Conservation (phyloP, 225 moss, liverwort and hornwort genomes). For the Pleurozium schreberi region DNA sequence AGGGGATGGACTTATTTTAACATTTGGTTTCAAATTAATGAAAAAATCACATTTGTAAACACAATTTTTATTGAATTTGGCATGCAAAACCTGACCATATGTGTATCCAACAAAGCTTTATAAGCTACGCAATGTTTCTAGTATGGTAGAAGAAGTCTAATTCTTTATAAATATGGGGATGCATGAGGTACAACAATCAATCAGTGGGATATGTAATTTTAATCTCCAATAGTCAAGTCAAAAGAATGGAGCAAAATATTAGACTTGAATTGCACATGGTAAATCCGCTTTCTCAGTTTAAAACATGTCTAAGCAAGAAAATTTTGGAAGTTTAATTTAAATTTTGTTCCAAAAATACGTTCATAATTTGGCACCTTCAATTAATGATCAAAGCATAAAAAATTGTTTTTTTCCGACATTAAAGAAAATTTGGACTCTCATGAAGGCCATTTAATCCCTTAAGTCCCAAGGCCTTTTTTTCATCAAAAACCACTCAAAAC, state of each 20-base stretch:
- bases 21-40: neutral
- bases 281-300: fast-evolving
- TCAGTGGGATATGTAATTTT: neutral
- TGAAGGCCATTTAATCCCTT: too few species aligned
- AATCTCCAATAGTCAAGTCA: neutral
- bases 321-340: neutral
- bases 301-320: neutral
- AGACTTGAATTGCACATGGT: neutral
- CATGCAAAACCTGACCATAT: neutral
- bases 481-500: too few species aligned
- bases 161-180: neutral
- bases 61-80: neutral
- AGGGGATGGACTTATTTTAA: neutral
- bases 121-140: neutral
- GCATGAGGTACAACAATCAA: neutral
- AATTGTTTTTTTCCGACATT: neutral
- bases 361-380: neutral
- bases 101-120: neutral
- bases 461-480: too few species aligned
- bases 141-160: neutral
- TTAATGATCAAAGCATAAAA: neutral
- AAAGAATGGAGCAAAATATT: neutral
- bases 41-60: neutral
- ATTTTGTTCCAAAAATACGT: fast-evolving
- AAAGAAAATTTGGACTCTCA: too few species aligned